A percentile compares a stretch with the other conserved stretches of the same genome.
phyloP scores from a whole-genome alignment of 192 early-diverging fungal genomes.

The Chytriomyces sp. region DNA sequence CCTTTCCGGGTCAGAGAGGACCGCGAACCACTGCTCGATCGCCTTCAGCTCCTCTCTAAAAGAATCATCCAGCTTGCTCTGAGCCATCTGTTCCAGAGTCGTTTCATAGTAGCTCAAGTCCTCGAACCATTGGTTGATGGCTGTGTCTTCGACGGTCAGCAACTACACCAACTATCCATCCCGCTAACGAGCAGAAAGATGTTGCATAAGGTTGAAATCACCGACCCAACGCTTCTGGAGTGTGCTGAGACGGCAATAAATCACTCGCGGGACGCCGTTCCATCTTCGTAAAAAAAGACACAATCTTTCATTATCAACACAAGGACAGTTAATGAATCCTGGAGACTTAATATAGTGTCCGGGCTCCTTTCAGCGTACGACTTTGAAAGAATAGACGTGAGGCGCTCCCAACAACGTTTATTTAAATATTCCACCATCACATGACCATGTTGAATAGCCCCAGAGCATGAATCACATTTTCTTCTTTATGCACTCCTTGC shows the following conservation, averaged over 20 bases:
- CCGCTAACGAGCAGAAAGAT: no score
- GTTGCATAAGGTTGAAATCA: not conserved
- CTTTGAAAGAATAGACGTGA: not conserved
- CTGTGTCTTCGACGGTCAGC: constrained; percentile 23
- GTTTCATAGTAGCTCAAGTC: constrained; percentile 89
- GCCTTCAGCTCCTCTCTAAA: constrained; percentile 88
- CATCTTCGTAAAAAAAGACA: no score
- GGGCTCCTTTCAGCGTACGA: not conserved
- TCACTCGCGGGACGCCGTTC: not conserved
- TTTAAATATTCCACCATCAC: constrained; percentile 35
- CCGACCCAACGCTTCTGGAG: constrained; percentile 8
- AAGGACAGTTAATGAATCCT: no score
- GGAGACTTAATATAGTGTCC: no score
- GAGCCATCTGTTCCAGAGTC: constrained; percentile 89
- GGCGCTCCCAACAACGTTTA: not conserved
- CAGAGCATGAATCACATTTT: constrained; percentile 83
- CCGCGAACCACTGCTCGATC: constrained; percentile 94
- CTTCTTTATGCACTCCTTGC: constrained; percentile 85
- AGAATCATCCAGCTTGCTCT: constrained; percentile 44
- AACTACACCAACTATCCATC: not conserved
- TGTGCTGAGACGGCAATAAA: not conserved
- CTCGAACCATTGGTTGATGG: constrained; percentile 89
- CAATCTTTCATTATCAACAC: no score
- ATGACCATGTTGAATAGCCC: constrained; percentile 85
- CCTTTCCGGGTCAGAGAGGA: constrained; percentile 85